phyloP scores from a whole-genome alignment of 2,329 filamentous ascomycete genomes.

The Cadophora malorum region DNA sequence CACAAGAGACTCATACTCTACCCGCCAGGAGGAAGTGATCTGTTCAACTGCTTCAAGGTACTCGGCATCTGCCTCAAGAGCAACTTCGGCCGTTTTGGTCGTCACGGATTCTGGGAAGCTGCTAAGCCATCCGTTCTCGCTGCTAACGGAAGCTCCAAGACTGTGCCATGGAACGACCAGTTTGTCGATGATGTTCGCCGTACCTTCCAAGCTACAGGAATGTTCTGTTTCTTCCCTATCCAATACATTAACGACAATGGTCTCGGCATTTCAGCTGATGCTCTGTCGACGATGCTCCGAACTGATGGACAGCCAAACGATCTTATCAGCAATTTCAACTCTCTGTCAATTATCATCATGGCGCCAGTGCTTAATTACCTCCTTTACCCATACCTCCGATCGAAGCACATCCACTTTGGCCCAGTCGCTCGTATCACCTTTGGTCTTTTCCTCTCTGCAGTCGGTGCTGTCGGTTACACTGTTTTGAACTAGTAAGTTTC shows the following conservation, averaged over 20 bases:
- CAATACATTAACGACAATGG: conserved; percentile 49
- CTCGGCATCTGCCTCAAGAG: conserved; percentile 51
- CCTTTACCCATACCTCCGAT: conserved; percentile 72
- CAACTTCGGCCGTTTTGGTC: conserved; percentile 71
- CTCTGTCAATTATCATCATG: conserved; percentile 75
- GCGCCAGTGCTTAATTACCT: conserved; percentile 72
- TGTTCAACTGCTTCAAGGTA: conserved; percentile 52
- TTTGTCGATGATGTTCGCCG: conserved; percentile 82
- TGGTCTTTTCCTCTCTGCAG: conserved; percentile 69
- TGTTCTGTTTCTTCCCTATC: conserved; percentile 64
- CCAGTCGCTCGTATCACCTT: conserved; percentile 76
- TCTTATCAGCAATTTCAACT: conserved; percentile 77
- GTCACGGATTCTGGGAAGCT: conserved; percentile 66
- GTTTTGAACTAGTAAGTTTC: conserved; percentile 56
- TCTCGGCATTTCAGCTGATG: conserved; percentile 55
- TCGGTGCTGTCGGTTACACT: conserved; percentile 63
- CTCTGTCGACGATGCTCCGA: conserved; percentile 65
- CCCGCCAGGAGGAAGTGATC: conserved; percentile 54
- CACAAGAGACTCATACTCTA: conserved; percentile 52
- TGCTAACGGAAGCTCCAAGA: conserved; percentile 59
- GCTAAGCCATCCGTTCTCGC: conserved; percentile 71
- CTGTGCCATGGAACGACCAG: conserved; percentile 82
- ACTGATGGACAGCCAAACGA: conserved; percentile 79
- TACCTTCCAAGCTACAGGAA: conserved; percentile 71
- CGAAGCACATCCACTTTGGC: conserved; percentile 67